These are phyloP conservation scores for Lepidium aucheri DNA, from an alignment of 345 rosid genomes.

Conservation along the genomic window DNA sequence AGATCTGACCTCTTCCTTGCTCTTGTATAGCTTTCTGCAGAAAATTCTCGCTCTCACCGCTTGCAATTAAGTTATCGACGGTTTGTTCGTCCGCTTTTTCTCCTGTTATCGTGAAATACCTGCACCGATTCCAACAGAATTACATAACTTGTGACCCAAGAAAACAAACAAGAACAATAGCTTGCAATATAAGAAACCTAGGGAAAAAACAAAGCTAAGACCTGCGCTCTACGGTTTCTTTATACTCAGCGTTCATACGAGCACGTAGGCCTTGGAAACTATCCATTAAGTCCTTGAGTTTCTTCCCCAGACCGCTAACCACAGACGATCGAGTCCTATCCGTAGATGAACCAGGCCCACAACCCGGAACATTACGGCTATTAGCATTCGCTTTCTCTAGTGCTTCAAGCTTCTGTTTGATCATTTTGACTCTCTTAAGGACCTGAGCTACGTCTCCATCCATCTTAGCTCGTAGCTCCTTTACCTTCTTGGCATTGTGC, in stretches of 20 bases:
- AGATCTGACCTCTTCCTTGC: slow-evolving; percentile 76
- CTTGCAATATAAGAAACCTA: slow-evolving; percentile 7
- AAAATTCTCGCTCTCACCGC: slow-evolving; percentile 84
- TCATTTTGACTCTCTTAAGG: slow-evolving; percentile 54
- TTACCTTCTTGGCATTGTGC: slow-evolving; percentile 60
- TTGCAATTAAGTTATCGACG: slow-evolving; percentile 64
- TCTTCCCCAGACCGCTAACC: slow-evolving; percentile 68
- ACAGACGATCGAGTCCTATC: slow-evolving; percentile 78
- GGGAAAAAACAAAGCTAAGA: background rate
- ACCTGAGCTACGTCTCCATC: slow-evolving; percentile 57
- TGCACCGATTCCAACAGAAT: background rate
- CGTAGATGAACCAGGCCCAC: slow-evolving; percentile 78
- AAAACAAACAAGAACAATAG: background rate
- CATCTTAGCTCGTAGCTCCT: slow-evolving; percentile 57
- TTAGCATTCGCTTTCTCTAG: slow-evolving; percentile 63
- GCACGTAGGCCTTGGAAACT: slow-evolving; percentile 57
- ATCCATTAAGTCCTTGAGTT: slow-evolving; percentile 74
- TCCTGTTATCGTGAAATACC: slow-evolving; percentile 80
- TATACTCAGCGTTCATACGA: slow-evolving; percentile 52
- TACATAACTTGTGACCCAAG: background rate
- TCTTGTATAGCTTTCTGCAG: slow-evolving; percentile 84
- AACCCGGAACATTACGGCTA: slow-evolving; percentile 50
- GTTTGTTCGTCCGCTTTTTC: slow-evolving; percentile 61
- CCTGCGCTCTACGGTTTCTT: slow-evolving; percentile 68
- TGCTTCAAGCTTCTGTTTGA: slow-evolving; percentile 68